Percentiles rank a stretch among this genome's conserved stretches.
phyloP scores from a whole-genome alignment of 345 rosid genomes.

The Eucalyptus guilfoylei region DNA sequence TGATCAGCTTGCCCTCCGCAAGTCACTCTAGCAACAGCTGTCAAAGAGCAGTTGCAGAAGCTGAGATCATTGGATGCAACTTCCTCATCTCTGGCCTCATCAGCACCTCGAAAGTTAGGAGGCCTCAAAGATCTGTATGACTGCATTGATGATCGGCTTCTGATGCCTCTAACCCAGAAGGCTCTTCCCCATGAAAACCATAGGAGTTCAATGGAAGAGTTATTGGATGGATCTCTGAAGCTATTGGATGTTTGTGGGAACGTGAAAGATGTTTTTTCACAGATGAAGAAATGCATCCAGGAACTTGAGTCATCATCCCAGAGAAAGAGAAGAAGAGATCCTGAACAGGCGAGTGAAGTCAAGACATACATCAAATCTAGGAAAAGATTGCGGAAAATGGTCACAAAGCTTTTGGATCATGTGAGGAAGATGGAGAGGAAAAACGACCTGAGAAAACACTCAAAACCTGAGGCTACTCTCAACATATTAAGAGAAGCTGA shows the following conservation, averaged over 20 bases:
- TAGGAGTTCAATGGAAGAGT: neutral
- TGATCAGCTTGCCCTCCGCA: slow-evolving; percentile 17
- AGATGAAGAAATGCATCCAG: neutral
- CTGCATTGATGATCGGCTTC: neutral
- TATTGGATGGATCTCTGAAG: slow-evolving; percentile 4
- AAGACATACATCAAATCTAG: neutral
- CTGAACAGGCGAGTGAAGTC: neutral
- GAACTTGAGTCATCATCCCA: neutral
- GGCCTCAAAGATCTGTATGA: neutral
- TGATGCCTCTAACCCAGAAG: neutral
- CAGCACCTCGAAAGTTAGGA: neutral
- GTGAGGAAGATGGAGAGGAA: neutral
- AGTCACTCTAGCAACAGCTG: neutral
- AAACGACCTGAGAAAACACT: neutral
- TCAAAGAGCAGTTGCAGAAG: neutral
- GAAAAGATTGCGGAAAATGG: neutral
- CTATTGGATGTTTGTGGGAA: neutral
- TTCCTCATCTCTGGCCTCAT: neutral
- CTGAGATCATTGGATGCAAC: neutral
- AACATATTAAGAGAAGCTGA: neutral
- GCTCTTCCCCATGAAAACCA: neutral
- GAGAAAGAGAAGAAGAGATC: neutral
- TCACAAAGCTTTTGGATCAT: neutral
- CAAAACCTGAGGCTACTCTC: neutral
- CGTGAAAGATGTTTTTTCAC: neutral